phyloP scores from a whole-genome alignment of 257 asterid species.

The Ophiorrhiza pumila region DNA sequence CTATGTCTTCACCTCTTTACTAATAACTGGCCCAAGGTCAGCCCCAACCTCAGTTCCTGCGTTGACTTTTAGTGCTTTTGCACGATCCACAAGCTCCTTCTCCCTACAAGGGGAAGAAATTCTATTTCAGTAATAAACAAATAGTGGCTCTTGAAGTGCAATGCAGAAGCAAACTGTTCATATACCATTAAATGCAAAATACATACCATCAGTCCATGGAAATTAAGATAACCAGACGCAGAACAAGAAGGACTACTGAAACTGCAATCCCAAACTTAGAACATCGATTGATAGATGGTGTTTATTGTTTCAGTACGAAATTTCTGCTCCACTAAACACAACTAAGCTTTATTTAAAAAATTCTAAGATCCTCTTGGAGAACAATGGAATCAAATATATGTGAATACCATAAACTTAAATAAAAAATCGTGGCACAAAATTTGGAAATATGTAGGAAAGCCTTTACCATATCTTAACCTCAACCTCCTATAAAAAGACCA shows the following conservation, averaged over 20 bases:
- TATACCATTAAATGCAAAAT: not conserved
- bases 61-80: conserved; percentile 37
- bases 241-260: not conserved
- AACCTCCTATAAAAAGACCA: not conserved
- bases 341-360: not conserved
- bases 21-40: conserved; percentile 44
- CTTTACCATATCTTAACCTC: not conserved
- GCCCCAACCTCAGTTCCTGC: conserved; percentile 47
- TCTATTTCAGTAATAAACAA: not conserved
- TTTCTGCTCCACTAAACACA: not conserved
- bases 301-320: not conserved
- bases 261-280: not conserved
- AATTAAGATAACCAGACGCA: not conserved
- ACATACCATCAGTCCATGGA: not conserved
- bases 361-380: not conserved
- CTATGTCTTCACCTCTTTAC: conserved; percentile 35
- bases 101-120: conserved; percentile 29
- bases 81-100: conserved; percentile 35
- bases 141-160: not conserved
- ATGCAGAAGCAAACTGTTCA: not conserved
- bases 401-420: not conserved
- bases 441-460: conserved; percentile 3
- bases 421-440: not conserved
- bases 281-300: not conserved
- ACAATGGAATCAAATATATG: not conserved